phyloP scores from a whole-genome alignment of 345 rosid genomes.

The Gossypioides kirkii region DNA sequence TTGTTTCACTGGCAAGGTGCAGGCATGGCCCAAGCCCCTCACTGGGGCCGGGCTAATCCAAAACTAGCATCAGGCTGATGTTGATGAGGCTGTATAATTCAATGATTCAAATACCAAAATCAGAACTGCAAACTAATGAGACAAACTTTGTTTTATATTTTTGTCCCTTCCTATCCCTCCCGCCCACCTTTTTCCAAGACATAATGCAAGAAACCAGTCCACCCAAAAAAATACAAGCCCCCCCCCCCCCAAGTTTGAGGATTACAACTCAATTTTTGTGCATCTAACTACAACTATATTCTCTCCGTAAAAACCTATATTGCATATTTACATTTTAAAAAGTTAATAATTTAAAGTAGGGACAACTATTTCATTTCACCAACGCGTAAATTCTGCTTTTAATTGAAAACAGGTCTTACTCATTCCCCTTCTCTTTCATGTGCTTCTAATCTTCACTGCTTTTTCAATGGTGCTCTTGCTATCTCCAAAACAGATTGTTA shows the following conservation, averaged over 20 bases:
- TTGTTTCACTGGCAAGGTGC: conserved; percentile 48
- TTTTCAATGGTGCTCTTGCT: background rate
- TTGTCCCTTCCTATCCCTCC: background rate
- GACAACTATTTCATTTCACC: too few relatives aligned
- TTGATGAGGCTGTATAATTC: conserved; percentile 44
- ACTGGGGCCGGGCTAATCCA: conserved; percentile 91
- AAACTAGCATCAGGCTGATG: conserved; percentile 71
- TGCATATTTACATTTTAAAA: too few relatives aligned
- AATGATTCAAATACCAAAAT: conserved; percentile 6
- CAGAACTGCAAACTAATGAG: background rate
- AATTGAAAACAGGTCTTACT: background rate
- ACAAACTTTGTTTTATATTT: background rate
- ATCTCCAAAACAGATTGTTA: background rate
- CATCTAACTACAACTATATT: too few relatives aligned
- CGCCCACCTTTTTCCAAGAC: background rate
- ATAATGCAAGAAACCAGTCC: background rate
- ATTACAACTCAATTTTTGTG: background rate
- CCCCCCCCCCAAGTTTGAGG: background rate
- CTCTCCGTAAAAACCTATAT: too few relatives aligned
- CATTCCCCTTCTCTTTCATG: background rate
- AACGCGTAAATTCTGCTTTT: background rate
- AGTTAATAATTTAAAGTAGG: too few relatives aligned
- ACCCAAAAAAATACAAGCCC: background rate
- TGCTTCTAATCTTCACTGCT: background rate
- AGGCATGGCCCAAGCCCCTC: conserved; percentile 94